A percentile compares a stretch with the other conserved stretches of the same genome.
These are phyloP conservation scores for Azolla pinnata DNA, from an alignment of 75 land plant species.

Conservation along the genomic window DNA sequence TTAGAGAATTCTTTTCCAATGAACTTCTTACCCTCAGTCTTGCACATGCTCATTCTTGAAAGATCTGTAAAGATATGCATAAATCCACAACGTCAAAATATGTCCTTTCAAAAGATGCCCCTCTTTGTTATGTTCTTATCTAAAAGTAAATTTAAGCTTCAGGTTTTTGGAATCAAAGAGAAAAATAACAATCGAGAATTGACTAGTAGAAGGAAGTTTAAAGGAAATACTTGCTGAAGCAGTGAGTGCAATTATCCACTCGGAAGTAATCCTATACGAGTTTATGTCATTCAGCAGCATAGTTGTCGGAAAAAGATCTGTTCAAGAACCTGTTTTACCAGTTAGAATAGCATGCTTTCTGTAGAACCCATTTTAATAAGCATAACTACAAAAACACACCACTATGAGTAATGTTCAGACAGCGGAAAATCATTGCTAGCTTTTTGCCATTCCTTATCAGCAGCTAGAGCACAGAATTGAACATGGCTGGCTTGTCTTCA, in stretches of 20 bases:
- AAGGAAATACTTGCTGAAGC: conserved; percentile 5
- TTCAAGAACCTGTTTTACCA: conserved; percentile 7
- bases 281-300: neutral
- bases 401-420: neutral
- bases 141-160: too few species aligned
- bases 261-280: neutral
- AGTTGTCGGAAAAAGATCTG: conserved; percentile 1
- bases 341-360: conserved; percentile 2
- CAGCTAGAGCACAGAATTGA: neutral
- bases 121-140: too few species aligned
- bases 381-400: neutral
- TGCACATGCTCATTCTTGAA: neutral
- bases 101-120: too few species aligned
- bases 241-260: conserved; percentile 3
- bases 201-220: neutral
- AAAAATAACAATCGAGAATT: neutral
- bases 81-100: too few species aligned
- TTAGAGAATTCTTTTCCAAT: neutral
- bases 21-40: neutral
- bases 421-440: neutral
- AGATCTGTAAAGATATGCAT: neutral
- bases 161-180: too few species aligned
- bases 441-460: neutral
- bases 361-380: neutral
- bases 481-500: neutral